A percentile compares a stretch with the other conserved stretches of the same genome.
phyloP scores from a whole-genome alignment of 2,329 filamentous ascomycete genomes.

The Apiospora pterosperma region DNA sequence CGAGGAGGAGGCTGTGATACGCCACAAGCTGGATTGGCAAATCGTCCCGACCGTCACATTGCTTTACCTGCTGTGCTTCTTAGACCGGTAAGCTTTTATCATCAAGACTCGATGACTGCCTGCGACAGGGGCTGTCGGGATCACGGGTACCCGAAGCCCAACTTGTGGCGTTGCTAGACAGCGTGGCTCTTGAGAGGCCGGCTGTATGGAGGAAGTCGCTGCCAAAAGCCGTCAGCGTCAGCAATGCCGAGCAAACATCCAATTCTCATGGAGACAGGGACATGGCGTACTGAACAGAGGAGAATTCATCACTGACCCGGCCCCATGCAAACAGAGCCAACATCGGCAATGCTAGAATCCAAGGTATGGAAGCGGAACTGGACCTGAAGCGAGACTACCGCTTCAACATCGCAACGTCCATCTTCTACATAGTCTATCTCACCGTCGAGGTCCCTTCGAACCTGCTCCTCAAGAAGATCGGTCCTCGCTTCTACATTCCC shows the following conservation, averaged over 20 bases:
- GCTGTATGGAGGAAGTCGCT: no score
- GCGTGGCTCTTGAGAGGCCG: not conserved
- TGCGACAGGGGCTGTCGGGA: not conserved
- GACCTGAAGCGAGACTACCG: constrained; percentile 45
- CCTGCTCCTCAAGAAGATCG: constrained; percentile 50
- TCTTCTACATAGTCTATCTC: constrained; percentile 57
- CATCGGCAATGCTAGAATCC: constrained; percentile 54
- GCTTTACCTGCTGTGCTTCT: constrained; percentile 51
- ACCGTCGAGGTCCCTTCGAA: constrained; percentile 54
- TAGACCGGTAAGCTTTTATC: constrained; percentile 30
- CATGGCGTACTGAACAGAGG: not conserved
- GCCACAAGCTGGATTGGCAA: constrained; percentile 50
- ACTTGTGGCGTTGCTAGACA: not conserved
- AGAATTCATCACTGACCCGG: constrained; percentile 16
- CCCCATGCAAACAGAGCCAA: constrained; percentile 28
- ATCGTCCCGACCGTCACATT: constrained; percentile 50
- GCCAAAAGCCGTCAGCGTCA: not conserved
- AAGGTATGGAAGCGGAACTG: constrained; percentile 46
- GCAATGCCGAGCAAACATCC: not conserved
- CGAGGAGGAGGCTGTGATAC: constrained; percentile 45
- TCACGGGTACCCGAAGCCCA: not conserved
- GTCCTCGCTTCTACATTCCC: constrained; percentile 50
- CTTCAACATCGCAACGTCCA: constrained; percentile 56
- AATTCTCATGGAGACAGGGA: no score
- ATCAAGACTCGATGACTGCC: not conserved